Base-by-base conservation (phyloP, 208 protist species). In the Crithidia bombi region DNA sequence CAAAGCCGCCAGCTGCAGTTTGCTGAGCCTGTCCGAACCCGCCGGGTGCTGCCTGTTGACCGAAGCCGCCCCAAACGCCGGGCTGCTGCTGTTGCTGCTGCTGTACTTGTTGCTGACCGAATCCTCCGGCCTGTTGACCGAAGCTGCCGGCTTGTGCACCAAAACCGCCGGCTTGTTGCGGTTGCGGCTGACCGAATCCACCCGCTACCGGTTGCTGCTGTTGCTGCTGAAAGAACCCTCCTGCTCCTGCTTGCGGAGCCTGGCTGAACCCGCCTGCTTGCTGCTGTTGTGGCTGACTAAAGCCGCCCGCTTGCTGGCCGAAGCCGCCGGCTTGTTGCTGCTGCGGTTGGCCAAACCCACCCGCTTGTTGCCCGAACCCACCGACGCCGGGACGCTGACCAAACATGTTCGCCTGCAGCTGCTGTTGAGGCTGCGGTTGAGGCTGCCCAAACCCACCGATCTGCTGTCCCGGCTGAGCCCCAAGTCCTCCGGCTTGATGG, bases 401-500 rank as follows among this genome's bases (percentile, higher is more conserved):
- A 75, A 85, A 87, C 11, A 69, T 78, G 32, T 58, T 70, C 23
- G 54, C 19, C 19, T 65, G 59, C 49, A 43, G 50, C 38, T 57
- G 44, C 36, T 32, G 43, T 56, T 59, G 69, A 39, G 50, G 41
- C 36, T 69, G 78, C 25, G 47, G 71, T n/a, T 28, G 54, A 4
- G 15, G 51, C 30, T 54, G 33, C 36, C 38, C n/a, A 36, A 38
- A 10, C 11, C 50, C 50, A 0, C 41, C 36, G 2, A 26, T 9
- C 36, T 52, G 41, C 55, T 63, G 67, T 25, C 11, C 26, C 0
- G 63, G 49, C 52, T 82, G 79, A 41, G 51, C 46, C 2, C 79
- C 82, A 73, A 90, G 89, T 19, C 70, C 85, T 32, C 79, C 79
- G 25, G 51, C 23, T 25, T 72, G 69, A 44, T 64, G 52, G 35